Base-by-base conservation (phyloP, 169 alveolate genomes). In the Blepharisma undulans region DNA sequence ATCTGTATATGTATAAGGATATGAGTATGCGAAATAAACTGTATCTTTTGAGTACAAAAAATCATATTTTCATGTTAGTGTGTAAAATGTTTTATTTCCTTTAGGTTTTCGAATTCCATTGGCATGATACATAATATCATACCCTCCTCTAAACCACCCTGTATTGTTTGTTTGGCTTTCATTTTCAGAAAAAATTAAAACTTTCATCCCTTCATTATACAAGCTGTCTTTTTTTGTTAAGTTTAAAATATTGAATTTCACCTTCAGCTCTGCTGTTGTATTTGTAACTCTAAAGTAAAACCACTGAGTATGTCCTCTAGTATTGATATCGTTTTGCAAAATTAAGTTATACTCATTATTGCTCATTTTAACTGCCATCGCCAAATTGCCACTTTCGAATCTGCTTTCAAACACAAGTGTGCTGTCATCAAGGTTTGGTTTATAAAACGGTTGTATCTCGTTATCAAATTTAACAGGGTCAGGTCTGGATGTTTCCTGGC, bases 231-330 rank as follows among this genome's bases (percentile, higher is more conserved):
- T 92, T 90, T 96, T 96, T 1, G 93, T 89, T 89, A 96, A 92
- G 94, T 97, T 97, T 29, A 97, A 93, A 18, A 97, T 93, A 86
- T 97, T 97, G 90, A 97, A 97, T 89, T 95, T 95, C 1, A 96
- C 92, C 61, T 90, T 95, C 85, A 91, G 32, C 78, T 93, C 94
- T 84, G 94, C 92, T 6, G 71, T 87, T 8, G 97, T 95, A 74
- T 96, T 96, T 0, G 93, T 84, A 4, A 97, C 97, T 66, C 95
- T 79, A 84, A 94, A 97, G 91, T 93, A 97, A 86, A 96, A 97
- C 98, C 98, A 97, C 92, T 97, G 94, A 48, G 97, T 96, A 87
- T 97, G 96, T 85, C 98, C 98, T 90, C 95, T 97, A 4, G 98
- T 95, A 86, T 97, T 97, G 4, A 96, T 95, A 91, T 97, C 98